phyloP scores from a whole-genome alignment of 106 monocot species.

The Amphibolis antarctica region DNA sequence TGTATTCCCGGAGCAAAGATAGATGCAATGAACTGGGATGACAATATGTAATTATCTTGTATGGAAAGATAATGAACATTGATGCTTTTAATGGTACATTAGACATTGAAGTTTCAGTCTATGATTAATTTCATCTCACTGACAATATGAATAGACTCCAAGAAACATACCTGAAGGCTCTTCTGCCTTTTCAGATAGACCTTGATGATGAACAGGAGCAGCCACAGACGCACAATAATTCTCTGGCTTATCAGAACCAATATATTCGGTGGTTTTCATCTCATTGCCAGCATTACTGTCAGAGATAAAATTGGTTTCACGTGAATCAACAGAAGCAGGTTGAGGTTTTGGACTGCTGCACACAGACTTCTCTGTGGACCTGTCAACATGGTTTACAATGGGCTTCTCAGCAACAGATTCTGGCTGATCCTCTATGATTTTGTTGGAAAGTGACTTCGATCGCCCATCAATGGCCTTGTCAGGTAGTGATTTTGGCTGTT shows the following conservation, averaged over 20 bases:
- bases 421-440: background rate
- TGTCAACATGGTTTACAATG: constrained; percentile 13
- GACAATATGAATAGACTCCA: no score
- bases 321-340: constrained; percentile 37
- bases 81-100: no score
- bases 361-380: constrained; percentile 6
- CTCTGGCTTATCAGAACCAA: constrained; percentile 14
- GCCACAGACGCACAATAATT: constrained; percentile 21
- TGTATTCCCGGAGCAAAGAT: no score
- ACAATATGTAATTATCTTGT: no score
- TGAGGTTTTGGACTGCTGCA: constrained; percentile 13
- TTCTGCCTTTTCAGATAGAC: constrained; percentile 42
- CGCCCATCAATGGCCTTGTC: background rate
- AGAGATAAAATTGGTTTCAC: constrained; percentile 29
- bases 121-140: no score
- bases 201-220: constrained; percentile 32
- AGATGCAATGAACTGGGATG: no score
- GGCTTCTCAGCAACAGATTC: constrained; percentile 17
- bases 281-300: constrained; percentile 19
- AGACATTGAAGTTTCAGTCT: no score
- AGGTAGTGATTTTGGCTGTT: background rate
- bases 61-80: no score
- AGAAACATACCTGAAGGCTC: constrained; percentile 48
- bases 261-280: constrained; percentile 14
- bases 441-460: constrained; percentile 15